Percentiles rank a stretch among this genome's conserved stretches.
These are phyloP conservation scores for Rubus parviflorus DNA, from an alignment of 306 rosid species.

Conservation along the genomic window DNA sequence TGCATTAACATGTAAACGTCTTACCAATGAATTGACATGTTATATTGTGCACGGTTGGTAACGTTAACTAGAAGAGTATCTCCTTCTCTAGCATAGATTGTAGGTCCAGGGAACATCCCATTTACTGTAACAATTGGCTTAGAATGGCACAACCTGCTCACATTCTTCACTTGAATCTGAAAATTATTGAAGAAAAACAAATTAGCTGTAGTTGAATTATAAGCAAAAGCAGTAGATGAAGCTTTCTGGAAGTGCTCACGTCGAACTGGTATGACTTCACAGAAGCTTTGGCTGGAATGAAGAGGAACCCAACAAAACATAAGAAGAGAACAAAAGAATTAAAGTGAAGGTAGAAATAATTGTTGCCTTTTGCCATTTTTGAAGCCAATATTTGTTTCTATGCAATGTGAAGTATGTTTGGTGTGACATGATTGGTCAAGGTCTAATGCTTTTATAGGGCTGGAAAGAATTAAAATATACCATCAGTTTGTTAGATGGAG, in stretches of 20 bases:
- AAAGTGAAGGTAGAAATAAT: neutral
- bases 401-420: neutral
- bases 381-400: neutral
- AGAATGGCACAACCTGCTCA: slow-evolving; percentile 31
- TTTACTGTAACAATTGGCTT: slow-evolving; percentile 31
- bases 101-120: slow-evolving; percentile 23
- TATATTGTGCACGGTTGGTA: slow-evolving; percentile 32
- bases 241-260: neutral
- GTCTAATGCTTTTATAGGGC: neutral
- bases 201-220: neutral
- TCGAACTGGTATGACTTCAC: slow-evolving; percentile 5
- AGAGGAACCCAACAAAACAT: neutral
- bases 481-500: neutral
- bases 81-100: slow-evolving; percentile 28
- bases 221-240: neutral
- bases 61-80: slow-evolving; percentile 23
- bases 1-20: neutral
- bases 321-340: neutral
- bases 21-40: slow-evolving; percentile 32
- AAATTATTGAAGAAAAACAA: neutral
- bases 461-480: neutral
- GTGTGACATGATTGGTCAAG: slow-evolving; percentile 1
- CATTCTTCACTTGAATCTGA: slow-evolving; percentile 37
- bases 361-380: slow-evolving; percentile 1
- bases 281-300: neutral